Percentiles rank a stretch among this genome's conserved stretches.
phyloP scores from a whole-genome alignment of 2,329 filamentous ascomycete genomes.

The Seiridium unicorne region DNA sequence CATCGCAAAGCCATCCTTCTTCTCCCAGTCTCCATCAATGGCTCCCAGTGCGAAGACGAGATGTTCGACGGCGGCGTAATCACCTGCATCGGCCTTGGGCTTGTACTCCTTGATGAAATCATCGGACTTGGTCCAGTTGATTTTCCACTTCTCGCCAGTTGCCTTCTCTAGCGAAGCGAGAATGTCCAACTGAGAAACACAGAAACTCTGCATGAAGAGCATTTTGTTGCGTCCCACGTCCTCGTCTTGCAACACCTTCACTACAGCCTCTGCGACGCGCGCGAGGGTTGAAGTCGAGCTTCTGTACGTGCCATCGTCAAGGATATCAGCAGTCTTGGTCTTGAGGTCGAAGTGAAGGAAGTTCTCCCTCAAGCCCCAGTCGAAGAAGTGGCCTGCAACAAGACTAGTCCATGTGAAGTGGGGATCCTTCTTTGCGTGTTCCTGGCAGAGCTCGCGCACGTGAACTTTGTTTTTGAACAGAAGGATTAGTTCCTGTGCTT shows the following conservation, averaged over 20 bases:
- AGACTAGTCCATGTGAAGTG: conserved; percentile 36
- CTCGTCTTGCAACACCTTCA: conserved; percentile 25
- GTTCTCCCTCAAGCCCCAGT: conserved; percentile 35
- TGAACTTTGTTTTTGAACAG: conserved; percentile 33
- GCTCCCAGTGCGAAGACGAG: conserved; percentile 49
- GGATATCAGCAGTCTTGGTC: conserved; percentile 27
- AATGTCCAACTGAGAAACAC: conserved; percentile 34
- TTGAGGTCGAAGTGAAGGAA: conserved; percentile 34
- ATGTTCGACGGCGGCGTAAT: conserved; percentile 39
- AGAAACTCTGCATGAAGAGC: conserved; percentile 39
- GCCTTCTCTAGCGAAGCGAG: conserved; percentile 31
- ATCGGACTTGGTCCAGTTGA: conserved; percentile 33
- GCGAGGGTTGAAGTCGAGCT: conserved; percentile 34
- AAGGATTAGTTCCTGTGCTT: conserved; percentile 32
- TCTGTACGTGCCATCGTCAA: conserved; percentile 28
- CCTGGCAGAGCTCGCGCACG: conserved; percentile 29
- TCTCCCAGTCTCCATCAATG: conserved; percentile 47
- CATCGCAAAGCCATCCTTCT: conserved; percentile 44
- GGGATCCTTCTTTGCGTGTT: conserved; percentile 18
- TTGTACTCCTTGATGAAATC: conserved; percentile 37
- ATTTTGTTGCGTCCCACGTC: conserved; percentile 30
- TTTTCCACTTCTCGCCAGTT: conserved; percentile 27
- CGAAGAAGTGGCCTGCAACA: conserved; percentile 39
- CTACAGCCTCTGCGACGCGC: conserved; percentile 31
- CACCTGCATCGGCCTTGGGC: conserved; percentile 33